Evolutionary conservation across 257 asterid species (phyloP).

Genomic region (Sherardia arvensis): DNA sequence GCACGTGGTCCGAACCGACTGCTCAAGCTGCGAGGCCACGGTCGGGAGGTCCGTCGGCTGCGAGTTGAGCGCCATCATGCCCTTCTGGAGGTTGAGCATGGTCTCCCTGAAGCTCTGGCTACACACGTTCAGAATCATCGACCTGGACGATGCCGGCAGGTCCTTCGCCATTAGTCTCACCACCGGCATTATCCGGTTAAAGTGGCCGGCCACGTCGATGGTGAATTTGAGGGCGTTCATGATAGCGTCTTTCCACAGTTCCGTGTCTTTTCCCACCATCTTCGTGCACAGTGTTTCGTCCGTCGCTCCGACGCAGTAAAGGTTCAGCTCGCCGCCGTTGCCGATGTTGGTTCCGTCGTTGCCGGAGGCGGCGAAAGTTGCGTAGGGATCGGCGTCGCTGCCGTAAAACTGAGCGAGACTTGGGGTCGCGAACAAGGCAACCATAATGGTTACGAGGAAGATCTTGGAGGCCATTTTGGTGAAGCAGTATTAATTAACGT

Average conservation of each 20-base stretch:
- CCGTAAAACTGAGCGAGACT: background rate
- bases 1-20: background rate
- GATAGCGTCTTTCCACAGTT: background rate
- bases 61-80: background rate
- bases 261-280: background rate
- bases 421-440: background rate
- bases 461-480: background rate
- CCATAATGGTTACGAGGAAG: background rate
- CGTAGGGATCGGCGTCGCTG: background rate
- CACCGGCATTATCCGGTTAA: background rate
- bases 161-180: background rate
- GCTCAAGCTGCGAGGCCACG: too few species aligned
- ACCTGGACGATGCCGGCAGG: background rate
- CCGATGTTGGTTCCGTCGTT: too few species aligned
- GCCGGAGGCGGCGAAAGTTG: too few species aligned
- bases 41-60: too few species aligned
- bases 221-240: background rate
- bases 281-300: background rate
- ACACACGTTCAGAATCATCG: background rate
- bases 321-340: background rate
- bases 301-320: background rate
- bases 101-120: background rate
- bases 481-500: too few species aligned
- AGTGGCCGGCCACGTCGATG: background rate
- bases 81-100: background rate